Conservation (phyloP, 2,329 filamentous ascomycete species). For the Colletotrichum sp. region DNA sequence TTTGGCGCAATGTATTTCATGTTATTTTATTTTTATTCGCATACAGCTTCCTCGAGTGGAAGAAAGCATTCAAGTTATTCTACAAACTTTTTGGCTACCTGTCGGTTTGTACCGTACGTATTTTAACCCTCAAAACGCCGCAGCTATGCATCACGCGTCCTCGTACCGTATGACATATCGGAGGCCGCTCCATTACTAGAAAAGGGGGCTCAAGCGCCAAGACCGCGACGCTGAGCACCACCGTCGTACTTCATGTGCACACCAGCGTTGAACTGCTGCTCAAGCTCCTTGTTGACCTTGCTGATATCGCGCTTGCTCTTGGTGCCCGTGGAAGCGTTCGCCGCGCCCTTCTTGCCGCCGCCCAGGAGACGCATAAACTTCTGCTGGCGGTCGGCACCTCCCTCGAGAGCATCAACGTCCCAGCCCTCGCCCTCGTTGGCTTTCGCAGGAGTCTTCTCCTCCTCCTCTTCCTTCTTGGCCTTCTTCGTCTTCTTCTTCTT, state of each 20-base stretch:
- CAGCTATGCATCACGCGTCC: neutral
- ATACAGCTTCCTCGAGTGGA: neutral
- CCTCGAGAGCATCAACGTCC: slow-evolving; percentile 58
- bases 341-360: slow-evolving; percentile 48
- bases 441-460: slow-evolving; percentile 19
- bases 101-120: neutral
- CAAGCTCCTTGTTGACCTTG: slow-evolving; percentile 56
- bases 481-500: slow-evolving; percentile 30
- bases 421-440: slow-evolving; percentile 46
- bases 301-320: slow-evolving; percentile 32
- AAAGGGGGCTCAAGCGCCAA: slow-evolving; percentile 47
- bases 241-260: slow-evolving; percentile 61
- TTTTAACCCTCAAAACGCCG: slow-evolving; percentile 4
- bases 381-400: slow-evolving; percentile 53
- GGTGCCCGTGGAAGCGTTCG: slow-evolving; percentile 16
- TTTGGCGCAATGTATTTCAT: slow-evolving; percentile 1
- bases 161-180: slow-evolving; percentile 2
- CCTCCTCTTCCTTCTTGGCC: slow-evolving; percentile 25
- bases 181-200: neutral
- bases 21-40: neutral
- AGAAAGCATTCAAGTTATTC: slow-evolving; percentile 4
- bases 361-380: slow-evolving; percentile 65
- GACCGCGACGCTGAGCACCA: slow-evolving; percentile 53
- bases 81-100: neutral
- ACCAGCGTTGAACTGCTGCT: slow-evolving; percentile 61